Conservation (phyloP, 768 basidiomycete species). For the Boletus rufocinnamomeus region DNA sequence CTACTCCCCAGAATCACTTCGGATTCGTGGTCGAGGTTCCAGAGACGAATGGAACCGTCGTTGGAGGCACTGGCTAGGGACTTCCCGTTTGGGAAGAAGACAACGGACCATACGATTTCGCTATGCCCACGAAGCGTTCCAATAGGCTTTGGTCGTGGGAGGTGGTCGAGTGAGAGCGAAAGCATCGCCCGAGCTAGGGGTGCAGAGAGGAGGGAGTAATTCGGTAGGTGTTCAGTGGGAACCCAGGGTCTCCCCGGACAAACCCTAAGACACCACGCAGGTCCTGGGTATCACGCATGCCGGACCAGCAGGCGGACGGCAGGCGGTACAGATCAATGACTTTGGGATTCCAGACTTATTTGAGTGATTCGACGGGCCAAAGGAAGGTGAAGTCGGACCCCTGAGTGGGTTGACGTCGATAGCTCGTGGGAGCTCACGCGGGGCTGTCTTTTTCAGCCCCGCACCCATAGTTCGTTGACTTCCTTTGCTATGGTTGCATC, state of each 20-base stretch:
- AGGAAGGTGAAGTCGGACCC: constrained; percentile 30
- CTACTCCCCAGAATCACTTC: constrained; percentile 28
- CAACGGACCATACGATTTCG: constrained; percentile 33
- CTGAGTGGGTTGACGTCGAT: constrained; percentile 31
- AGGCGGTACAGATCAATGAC: constrained; percentile 36
- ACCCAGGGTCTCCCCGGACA: constrained; percentile 29
- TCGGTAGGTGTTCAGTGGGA: constrained; percentile 27
- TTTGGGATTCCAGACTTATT: constrained; percentile 33
- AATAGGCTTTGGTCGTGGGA: constrained; percentile 27
- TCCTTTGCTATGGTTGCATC: background rate
- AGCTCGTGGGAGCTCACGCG: constrained; percentile 31
- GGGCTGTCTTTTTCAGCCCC: constrained; percentile 7
- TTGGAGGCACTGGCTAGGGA: constrained; percentile 31
- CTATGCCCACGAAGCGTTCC: constrained; percentile 27
- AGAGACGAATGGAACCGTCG: constrained; percentile 34
- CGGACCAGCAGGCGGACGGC: constrained; percentile 36
- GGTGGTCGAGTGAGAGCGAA: constrained; percentile 34
- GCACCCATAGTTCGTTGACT: constrained; percentile 2
- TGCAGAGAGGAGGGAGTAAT: constrained; percentile 21
- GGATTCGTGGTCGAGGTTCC: constrained; percentile 28
- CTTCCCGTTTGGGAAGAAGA: constrained; percentile 30
- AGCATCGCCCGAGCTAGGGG: constrained; percentile 33
- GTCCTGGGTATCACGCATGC: constrained; percentile 34
- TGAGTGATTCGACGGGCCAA: constrained; percentile 29
- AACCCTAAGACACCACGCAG: constrained; percentile 34